Evolutionary conservation across 805 yeast species (phyloP).

Genomic region (Nakazawaea pomicola): DNA sequence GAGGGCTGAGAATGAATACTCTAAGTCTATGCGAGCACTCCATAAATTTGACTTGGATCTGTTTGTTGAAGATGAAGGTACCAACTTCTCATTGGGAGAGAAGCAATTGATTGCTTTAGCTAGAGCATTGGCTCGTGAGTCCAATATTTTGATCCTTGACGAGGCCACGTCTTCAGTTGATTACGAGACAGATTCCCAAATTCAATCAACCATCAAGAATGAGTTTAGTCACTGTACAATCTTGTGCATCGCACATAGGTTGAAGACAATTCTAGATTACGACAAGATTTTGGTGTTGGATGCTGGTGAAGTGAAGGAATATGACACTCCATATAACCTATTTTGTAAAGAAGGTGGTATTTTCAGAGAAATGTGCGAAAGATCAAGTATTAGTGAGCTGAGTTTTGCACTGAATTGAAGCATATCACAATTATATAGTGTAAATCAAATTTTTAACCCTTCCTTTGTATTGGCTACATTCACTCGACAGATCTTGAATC

Average conservation of each 20-base stretch:
- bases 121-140: constrained; percentile 70
- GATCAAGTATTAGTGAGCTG: not conserved
- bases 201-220: constrained; percentile 58
- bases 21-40: no score
- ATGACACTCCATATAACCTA: not conserved
- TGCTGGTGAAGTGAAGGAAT: not conserved
- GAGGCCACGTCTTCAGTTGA: constrained; percentile 82
- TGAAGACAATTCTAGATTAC: not conserved
- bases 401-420: not conserved
- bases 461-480: no score
- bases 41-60: constrained; percentile 36
- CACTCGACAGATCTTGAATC: no score
- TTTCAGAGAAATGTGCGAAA: not conserved
- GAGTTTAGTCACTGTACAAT: not conserved
- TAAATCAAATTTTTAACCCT: no score
- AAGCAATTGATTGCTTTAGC: constrained; percentile 76
- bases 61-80: constrained; percentile 60
- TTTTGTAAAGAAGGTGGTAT: constrained; percentile 44
- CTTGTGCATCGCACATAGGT: not conserved
- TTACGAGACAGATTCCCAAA: constrained; percentile 76
- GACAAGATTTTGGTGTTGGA: not conserved
- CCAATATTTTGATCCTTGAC: constrained; percentile 73
- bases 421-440: no score
- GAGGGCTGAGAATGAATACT: constrained; percentile 14
- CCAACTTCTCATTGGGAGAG: constrained; percentile 70